These are phyloP conservation scores for Rubus parviflorus DNA, from an alignment of 306 rosid species.

Conservation along the genomic window DNA sequence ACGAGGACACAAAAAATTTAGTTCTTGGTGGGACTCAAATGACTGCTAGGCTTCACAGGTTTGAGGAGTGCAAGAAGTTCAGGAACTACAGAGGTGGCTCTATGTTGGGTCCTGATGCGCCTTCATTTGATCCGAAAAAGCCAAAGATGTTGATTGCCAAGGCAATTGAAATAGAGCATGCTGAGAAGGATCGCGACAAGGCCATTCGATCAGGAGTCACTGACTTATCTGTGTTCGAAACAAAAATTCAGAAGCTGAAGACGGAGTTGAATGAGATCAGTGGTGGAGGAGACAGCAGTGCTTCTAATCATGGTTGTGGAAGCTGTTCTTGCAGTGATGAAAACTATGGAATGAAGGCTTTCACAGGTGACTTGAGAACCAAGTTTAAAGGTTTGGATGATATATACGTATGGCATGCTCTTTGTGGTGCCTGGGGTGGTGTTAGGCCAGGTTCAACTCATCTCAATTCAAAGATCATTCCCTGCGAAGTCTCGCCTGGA, in stretches of 20 bases:
- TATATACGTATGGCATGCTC: slow-evolving; percentile 84
- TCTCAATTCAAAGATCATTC: slow-evolving; percentile 44
- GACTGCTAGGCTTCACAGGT: slow-evolving; percentile 67
- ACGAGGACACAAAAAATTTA: slow-evolving; percentile 56
- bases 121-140: slow-evolving; percentile 58
- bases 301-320: slow-evolving; percentile 16
- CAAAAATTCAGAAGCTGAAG: slow-evolving; percentile 39
- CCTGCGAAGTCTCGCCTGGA: slow-evolving; percentile 68
- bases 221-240: slow-evolving; percentile 36
- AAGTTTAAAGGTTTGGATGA: slow-evolving; percentile 70
- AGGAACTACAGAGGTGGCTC: slow-evolving; percentile 57
- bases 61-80: slow-evolving; percentile 71
- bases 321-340: slow-evolving; percentile 19
- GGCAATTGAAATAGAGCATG: slow-evolving; percentile 61
- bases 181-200: slow-evolving; percentile 40
- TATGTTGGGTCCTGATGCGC: slow-evolving; percentile 50
- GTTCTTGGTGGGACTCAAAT: slow-evolving; percentile 75
- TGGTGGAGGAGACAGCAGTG: slow-evolving; percentile 35
- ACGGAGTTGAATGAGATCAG: slow-evolving; percentile 56
- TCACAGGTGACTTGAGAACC: slow-evolving; percentile 67
- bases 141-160: slow-evolving; percentile 47
- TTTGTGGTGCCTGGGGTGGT: slow-evolving; percentile 94
- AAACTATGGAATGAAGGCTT: slow-evolving; percentile 68
- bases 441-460: slow-evolving; percentile 78
- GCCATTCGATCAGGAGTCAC: slow-evolving; percentile 35